Evolutionary conservation across 306 rosid genomes (phyloP), one percentile per base, ranked within the genome.

Genomic region (Trifolium repens): DNA sequence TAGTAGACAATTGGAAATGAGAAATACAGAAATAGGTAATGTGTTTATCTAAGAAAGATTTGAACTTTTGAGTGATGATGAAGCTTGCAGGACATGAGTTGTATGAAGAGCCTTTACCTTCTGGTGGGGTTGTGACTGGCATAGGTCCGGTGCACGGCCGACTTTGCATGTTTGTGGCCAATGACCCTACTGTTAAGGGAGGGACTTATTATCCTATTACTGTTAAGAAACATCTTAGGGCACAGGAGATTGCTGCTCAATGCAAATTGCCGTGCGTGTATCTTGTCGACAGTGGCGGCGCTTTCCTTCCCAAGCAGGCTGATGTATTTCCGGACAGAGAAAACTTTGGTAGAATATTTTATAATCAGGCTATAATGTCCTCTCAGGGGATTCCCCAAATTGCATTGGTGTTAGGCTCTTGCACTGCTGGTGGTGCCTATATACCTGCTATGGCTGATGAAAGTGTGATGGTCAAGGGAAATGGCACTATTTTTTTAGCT

Each of bases 371-470:
- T 67, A 1, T 85, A 37, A 90, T 91, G 98, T 94, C 98, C 72
- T 82, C 93, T 4, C 72, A 90, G 49, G 97, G 98, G 5, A 90
- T 94, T 89, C 93, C 98, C 8, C 97, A 94, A 77, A 84, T 94
- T 85, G 98, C 96, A 7, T 80, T 94, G 80, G 98, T 94, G 0
- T 85, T 94, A 77, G 98, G 98, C 4, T 94, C 96, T 19, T 94
- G 98, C 84, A 90, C 98, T 49, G 98, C 97, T 7, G 98, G 98
- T 3, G 98, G 97, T 65, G 98, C 98, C 35, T 94, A 90, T 80
- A 91, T 94, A 73, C 98, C 98, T 71, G 96, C 97, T 1, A 94
- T 94, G 98, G 98, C 98, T 9, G 98, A 94, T 85, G 97, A 94
- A 64, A 94, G 97, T 77, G 97, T 91, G n/a, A 94, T 94, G 98